Evolutionary conservation across 2,329 filamentous ascomycete genomes (phyloP).

Genomic region (Pyricularia sp.): DNA sequence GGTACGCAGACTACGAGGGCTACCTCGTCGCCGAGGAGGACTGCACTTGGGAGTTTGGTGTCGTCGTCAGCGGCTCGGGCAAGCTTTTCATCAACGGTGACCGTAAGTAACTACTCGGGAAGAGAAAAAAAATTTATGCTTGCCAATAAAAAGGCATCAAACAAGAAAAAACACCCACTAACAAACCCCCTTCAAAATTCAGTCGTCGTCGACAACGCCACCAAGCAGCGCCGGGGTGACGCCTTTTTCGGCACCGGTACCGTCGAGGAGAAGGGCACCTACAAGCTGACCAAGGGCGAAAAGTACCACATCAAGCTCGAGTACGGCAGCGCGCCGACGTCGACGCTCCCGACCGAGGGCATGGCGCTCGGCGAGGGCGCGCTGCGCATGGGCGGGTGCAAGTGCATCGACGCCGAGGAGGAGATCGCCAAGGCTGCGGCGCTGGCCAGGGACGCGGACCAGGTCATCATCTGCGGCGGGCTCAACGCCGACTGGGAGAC

Average conservation of each 20-base stretch:
- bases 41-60: constrained; percentile 49
- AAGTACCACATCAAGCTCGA: constrained; percentile 40
- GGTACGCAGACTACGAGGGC: constrained; percentile 50
- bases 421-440: constrained; percentile 54
- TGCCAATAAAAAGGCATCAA: not conserved
- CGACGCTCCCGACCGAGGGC: constrained; percentile 22
- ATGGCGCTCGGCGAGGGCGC: constrained; percentile 41
- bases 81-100: constrained; percentile 50
- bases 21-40: constrained; percentile 46
- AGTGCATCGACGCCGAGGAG: constrained; percentile 40
- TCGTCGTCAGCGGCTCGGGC: constrained; percentile 53
- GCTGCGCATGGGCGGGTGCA: constrained; percentile 48
- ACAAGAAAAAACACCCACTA: not conserved
- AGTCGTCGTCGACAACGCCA: constrained; percentile 51
- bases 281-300: constrained; percentile 37
- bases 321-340: constrained; percentile 38
- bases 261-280: constrained; percentile 41
- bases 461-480: constrained; percentile 66
- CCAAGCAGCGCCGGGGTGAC: constrained; percentile 46
- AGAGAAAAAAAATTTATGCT: not conserved
- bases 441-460: constrained; percentile 56
- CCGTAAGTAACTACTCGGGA: constrained; percentile 6
- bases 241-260: constrained; percentile 48
- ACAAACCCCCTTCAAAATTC: not conserved
- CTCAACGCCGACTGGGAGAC: constrained; percentile 74